Evolutionary conservation across 1,139 yeast species (phyloP).

Genomic region (Nematodospora anomalae): DNA sequence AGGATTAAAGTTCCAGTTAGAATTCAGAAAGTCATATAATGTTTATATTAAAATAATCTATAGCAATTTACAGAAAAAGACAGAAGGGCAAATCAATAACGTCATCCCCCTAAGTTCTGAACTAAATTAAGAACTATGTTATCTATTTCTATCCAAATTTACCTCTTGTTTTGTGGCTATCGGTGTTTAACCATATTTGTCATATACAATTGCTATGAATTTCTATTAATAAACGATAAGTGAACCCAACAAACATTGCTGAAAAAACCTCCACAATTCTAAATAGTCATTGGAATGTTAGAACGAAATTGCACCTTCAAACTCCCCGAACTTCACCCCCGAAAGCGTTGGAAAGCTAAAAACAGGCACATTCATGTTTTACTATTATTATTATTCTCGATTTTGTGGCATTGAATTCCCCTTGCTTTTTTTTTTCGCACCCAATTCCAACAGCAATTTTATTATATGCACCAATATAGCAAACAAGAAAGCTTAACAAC

Average conservation of each 20-base stretch:
- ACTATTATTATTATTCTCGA: no score
- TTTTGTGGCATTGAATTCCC: background rate
- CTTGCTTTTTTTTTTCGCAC: constrained; percentile 1
- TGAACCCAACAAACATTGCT: background rate
- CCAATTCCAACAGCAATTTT: constrained; percentile 2
- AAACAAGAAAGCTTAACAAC: no score
- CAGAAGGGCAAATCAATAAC: no score
- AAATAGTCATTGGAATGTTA: background rate
- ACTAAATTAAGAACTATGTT: no score
- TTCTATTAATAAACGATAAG: background rate
- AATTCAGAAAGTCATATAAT: constrained; percentile 15
- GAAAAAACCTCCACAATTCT: background rate
- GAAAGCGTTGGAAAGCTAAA: no score
- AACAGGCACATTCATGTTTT: no score
- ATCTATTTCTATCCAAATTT: constrained; percentile 1
- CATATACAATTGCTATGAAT: background rate
- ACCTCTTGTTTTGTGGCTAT: background rate
- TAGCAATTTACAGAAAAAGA: no score
- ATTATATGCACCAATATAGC: background rate
- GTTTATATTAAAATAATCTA: no score
- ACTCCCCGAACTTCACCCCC: no score
- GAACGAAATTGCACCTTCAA: background rate
- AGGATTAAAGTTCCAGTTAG: constrained; percentile 35
- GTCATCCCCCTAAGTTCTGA: no score
- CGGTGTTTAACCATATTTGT: no score